phyloP scores from a whole-genome alignment of 192 early-diverging fungal genomes.

The Dissophora globulifera region DNA sequence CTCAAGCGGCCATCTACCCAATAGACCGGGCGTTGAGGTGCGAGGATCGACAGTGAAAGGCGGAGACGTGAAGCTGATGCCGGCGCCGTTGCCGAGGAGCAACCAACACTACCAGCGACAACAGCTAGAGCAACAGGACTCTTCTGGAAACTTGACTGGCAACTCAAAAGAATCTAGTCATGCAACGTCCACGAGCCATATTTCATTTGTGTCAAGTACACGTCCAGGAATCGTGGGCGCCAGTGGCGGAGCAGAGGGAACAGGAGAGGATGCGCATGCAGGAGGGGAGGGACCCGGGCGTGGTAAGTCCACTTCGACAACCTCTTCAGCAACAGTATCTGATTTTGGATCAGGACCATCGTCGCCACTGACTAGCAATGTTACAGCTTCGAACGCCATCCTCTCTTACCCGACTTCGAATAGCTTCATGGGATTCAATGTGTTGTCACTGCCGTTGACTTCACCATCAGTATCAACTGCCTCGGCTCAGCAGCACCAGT shows the following conservation, averaged over 20 bases:
- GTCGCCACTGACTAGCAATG: constrained; percentile 20
- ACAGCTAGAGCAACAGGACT: constrained; percentile 20
- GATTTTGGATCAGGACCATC: constrained; percentile 49
- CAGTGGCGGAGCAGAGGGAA: constrained; percentile 9
- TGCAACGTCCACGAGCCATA: not conserved
- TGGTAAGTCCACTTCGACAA: constrained; percentile 39
- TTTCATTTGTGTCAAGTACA: constrained; percentile 23
- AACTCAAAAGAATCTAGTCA: not conserved
- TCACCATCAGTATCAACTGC: constrained; percentile 29
- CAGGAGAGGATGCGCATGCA: not conserved
- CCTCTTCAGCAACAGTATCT: constrained; percentile 31
- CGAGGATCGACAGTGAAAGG: not conserved
- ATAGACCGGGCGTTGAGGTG: not conserved
- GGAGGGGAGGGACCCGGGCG: constrained; percentile 20
- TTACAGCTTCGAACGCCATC: constrained; percentile 24
- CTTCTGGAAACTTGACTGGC: not conserved
- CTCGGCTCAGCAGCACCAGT: constrained; percentile 37
- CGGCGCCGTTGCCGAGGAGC: constrained; percentile 37
- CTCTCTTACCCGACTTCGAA: constrained; percentile 34
- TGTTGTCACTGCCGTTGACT: constrained; percentile 26
- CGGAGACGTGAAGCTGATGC: constrained; percentile 33
- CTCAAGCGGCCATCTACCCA: not conserved
- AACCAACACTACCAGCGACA: constrained; percentile 38
- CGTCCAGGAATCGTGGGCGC: constrained; percentile 8
- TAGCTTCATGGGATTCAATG: constrained; percentile 35